Conservation (phyloP, 345 rosid species). For the Salix dunnii region DNA sequence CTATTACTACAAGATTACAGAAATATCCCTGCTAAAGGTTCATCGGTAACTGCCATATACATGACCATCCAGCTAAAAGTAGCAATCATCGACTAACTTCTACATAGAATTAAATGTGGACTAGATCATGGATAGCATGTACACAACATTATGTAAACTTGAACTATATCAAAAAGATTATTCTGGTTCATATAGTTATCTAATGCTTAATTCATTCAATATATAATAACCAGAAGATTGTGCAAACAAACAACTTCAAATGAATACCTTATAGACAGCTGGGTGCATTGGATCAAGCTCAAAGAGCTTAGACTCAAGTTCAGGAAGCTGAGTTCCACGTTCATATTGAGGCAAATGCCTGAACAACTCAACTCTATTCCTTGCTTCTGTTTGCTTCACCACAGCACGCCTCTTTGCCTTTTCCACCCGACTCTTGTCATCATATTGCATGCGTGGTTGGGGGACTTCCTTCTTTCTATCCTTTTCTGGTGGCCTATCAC, state of each 20-base stretch:
- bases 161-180: not conserved
- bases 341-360: conserved; percentile 98
- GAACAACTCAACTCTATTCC: conserved; percentile 85
- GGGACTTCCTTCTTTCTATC: conserved; percentile 94
- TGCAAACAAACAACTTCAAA: not conserved
- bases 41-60: not conserved
- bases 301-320: conserved; percentile 74
- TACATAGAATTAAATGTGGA: not conserved
- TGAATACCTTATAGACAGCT: conserved; percentile 75
- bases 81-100: not conserved
- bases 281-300: conserved; percentile 92
- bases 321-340: conserved; percentile 84
- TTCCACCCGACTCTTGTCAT: conserved; percentile 82
- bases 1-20: not conserved
- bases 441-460: conserved; percentile 94
- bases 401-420: conserved; percentile 90
- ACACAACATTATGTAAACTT: not conserved
- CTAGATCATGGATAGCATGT: not conserved
- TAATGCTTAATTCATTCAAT: not conserved
- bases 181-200: not conserved
- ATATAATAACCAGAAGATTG: not conserved
- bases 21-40: not conserved
- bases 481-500: conserved; percentile 62
- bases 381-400: conserved; percentile 82
- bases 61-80: not conserved